Evolutionary conservation across 2,329 filamentous ascomycete species (phyloP), one percentile per base, ranked within the genome.

Genomic region (Elsinoe perseae): DNA sequence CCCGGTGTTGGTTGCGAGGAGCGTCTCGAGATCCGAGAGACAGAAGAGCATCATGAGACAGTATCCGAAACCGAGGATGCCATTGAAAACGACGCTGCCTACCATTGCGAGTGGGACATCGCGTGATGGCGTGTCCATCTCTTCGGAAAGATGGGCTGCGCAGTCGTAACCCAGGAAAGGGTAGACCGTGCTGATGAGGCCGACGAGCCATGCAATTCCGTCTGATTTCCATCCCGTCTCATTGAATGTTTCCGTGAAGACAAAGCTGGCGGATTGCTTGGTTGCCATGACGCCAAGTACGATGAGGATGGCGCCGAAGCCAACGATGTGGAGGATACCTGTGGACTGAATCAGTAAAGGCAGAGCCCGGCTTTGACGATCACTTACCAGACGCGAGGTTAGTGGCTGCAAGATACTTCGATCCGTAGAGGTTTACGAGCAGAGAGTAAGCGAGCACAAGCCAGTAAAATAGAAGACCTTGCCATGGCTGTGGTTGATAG

Each of bases 291-390:
- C 43, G n/a, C 43, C 21, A 18, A 80, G 62, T 0, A 76, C 74
- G 18, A 76, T 73, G 8, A 81, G 60, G 48, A 80, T 76, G 0
- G 74, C 78, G 50, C 80, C 74, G 65, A 80, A 80, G 6, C 78
- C 78, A 7, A 76, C 65, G 9, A 80, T 68, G 57, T 81, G 78
- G 18, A 80, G 62, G 21, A 75, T 69, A 9, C 77, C 64, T 28
- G 18, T 40, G n/a, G n/a, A 7, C n/a, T 7, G 14, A 40, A n/a
- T 40, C 18, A 40, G 36, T n/a, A n/a, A 7, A 6, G 6, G 14
- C n/a, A 5, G 5, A 5, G 36, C n/a, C 14, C 36, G n/a, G 14
- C 6, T 6, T n/a, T 5, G 12, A n/a, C 6, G n/a, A 6, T 6
- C 6, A n/a, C 36, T n/a, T 40, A 40, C 36, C 36, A 20, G 76